Conservation (phyloP, 2,329 filamentous ascomycete genomes). For the Verticillium dahliae region DNA sequence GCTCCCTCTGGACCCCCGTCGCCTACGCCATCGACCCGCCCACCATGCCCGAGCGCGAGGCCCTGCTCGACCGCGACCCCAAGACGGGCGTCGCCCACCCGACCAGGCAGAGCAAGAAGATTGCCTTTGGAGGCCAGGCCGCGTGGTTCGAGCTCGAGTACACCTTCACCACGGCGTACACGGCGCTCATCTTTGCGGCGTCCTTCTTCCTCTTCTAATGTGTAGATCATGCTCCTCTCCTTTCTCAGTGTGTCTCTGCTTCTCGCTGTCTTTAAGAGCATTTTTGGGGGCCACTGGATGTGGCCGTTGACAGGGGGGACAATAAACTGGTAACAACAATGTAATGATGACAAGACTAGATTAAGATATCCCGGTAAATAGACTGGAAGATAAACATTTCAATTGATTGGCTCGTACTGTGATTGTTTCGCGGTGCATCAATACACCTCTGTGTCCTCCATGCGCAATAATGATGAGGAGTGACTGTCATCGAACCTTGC, state of each 20-base stretch:
- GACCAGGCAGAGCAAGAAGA: constrained; percentile 43
- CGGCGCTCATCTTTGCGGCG: constrained; percentile 39
- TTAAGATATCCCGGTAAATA: background rate
- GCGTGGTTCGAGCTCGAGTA: constrained; percentile 52
- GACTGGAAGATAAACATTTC: background rate
- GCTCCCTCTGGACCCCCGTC: constrained; percentile 51
- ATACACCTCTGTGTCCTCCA: no score
- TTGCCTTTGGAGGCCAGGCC: constrained; percentile 45
- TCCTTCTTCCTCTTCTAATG: constrained; percentile 26
- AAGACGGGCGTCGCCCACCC: constrained; percentile 49
- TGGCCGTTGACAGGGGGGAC: background rate
- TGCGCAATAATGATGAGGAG: no score
- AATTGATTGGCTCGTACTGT: no score
- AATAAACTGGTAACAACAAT: background rate
- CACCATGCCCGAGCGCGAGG: constrained; percentile 48
- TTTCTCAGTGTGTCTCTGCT: no score
- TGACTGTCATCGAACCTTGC: no score
- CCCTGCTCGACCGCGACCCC: constrained; percentile 47
- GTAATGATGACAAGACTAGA: background rate
- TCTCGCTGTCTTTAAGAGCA: no score
- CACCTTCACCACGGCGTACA: constrained; percentile 42
- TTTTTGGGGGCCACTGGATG: background rate
- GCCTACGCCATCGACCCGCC: constrained; percentile 56
- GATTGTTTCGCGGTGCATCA: no score
- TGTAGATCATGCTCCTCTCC: background rate